phyloP scores from a whole-genome alignment of 225 moss, liverwort and hornwort genomes.

The Bryoerythrophyllum caledonicum region DNA sequence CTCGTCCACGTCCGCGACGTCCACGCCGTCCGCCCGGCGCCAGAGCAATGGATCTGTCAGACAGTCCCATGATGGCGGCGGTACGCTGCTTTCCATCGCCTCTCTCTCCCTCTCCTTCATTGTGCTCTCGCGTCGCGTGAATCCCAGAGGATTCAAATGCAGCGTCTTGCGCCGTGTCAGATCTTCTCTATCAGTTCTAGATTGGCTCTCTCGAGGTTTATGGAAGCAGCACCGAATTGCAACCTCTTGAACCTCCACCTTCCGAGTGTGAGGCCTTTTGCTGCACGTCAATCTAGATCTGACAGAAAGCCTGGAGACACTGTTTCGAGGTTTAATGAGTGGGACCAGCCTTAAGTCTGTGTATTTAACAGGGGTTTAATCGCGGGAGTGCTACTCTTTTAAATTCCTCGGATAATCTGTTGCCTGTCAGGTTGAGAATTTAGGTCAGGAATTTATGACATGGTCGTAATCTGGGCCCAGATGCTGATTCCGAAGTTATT shows the following conservation, averaged over 20 bases:
- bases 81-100: conserved; percentile 21
- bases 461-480: not conserved
- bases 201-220: conserved; percentile 14
- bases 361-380: not conserved
- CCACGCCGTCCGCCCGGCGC: conserved; percentile 41
- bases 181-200: no score
- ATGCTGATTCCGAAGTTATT: not conserved
- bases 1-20: conserved; percentile 37
- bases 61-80: conserved; percentile 65
- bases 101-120: not conserved
- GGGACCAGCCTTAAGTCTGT: not conserved
- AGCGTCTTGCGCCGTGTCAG: not conserved
- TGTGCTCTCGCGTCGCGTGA: conserved; percentile 11
- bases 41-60: conserved; percentile 60
- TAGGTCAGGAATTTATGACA: conserved; percentile 14
- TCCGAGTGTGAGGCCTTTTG: not conserved
- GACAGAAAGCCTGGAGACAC: not conserved
- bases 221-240: conserved; percentile 3
- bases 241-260: not conserved
- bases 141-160: conserved; percentile 2
- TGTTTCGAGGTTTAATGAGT: conserved; percentile 4
- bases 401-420: not conserved
- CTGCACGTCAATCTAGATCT: conserved; percentile 14
- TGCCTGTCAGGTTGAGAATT: conserved; percentile 16
- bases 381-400: not conserved